phyloP scores from a whole-genome alignment of 192 early-diverging fungal species.

The Cladochytrium replicatum region DNA sequence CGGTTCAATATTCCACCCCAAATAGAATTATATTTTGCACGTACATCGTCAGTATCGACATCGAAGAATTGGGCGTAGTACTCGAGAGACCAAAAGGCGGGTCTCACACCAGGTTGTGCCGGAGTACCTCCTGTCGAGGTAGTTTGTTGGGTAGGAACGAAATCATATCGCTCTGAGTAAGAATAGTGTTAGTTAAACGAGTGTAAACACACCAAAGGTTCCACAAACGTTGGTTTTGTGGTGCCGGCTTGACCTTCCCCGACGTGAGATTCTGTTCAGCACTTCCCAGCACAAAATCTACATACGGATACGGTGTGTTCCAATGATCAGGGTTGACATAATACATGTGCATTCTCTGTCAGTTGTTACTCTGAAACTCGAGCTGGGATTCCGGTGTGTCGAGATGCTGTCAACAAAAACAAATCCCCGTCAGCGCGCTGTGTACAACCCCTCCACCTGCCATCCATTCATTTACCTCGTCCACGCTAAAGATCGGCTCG shows the following conservation, averaged over 20 bases:
- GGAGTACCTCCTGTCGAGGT: conserved; percentile 9
- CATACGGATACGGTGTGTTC: not conserved
- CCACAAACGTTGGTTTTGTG: not conserved
- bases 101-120: conserved; percentile 8
- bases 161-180: not conserved
- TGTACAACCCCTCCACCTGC: too few relatives aligned
- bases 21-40: too few relatives aligned
- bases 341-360: not conserved
- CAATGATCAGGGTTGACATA: not conserved
- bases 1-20: too few relatives aligned
- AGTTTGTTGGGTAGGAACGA: conserved; percentile 3
- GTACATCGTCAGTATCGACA: conserved; percentile 80
- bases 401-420: too few relatives aligned
- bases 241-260: conserved; percentile 6
- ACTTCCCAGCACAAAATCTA: conserved; percentile 41
- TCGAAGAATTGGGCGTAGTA: conserved; percentile 89
- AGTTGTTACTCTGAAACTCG: conserved; percentile 37
- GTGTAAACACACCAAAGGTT: not conserved
- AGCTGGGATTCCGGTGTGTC: conserved; percentile 34
- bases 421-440: too few relatives aligned
- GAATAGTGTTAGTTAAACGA: conserved; percentile 1
- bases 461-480: too few relatives aligned
- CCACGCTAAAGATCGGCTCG: too few relatives aligned
- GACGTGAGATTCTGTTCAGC: conserved; percentile 30
- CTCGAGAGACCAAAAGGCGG: conserved; percentile 74